Evolutionary conservation across 345 rosid species (phyloP), one percentile per base, ranked within the genome.

Genomic region (Dipteronia dyeriana): DNA sequence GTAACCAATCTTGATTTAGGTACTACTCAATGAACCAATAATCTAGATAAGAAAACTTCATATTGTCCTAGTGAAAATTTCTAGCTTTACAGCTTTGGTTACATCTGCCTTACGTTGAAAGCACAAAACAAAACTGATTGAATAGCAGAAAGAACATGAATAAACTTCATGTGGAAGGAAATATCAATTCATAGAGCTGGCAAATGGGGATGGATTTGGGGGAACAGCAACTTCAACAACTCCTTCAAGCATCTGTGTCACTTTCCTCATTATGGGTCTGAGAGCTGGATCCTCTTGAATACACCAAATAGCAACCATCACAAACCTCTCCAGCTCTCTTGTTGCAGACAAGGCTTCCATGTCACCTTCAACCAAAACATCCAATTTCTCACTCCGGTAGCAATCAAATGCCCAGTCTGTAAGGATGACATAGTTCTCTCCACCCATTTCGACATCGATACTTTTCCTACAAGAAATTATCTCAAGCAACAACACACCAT

Each of bases 201-300:
- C 22, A 56, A 56, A 56, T 57, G 86, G 80, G 12, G 84, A 83
- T 67, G 79, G 73, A 56, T 68, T 67, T 34, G 86, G 88, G 14
- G 86, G 87, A 66, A 45, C 23, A 26, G 79, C 22, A 54, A 86
- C 86, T 20, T 78, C 61, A 41, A 71, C 79, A 56, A 83, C 77
- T 39, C 88, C 86, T 79, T 86, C 88, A 43, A 86, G 86, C 86
- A 86, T 83, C 68, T 86, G 88, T 9, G 76, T 80, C 20, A 81
- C 86, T 66, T 41, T 79, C 39, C 83, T 43, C 86, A 86, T 86
- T 20, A 80, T 71, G 6, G 88, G 88, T 68, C 88, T 76, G 11
- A 77, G 66, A 57, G 26, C 0, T 45, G 79, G 82, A 4, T 86
- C 88, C 38, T 86, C 88, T 66, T 86, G 88, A 39, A 83, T 83